Evolutionary conservation across 306 rosid species (phyloP), one percentile per base, ranked within the genome.

Genomic region (Quercus cerris): DNA sequence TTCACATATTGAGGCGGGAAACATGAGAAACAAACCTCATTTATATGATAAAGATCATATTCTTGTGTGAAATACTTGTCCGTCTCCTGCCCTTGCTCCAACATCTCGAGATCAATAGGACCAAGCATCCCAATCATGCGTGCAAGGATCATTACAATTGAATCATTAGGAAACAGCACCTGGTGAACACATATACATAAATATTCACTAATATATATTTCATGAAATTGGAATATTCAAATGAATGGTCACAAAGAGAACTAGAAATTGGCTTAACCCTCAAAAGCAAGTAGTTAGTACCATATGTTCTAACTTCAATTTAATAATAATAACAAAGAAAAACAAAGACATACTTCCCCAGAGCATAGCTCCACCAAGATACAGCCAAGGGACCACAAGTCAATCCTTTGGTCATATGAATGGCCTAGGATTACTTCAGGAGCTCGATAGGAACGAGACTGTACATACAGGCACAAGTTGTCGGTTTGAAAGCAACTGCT

Each of bases 381-480:
- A 69, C 99, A 96, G 79, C 99, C 99, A 5, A 96, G 97, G 30
- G 99, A 96, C 99, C 99, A 96, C 79, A 96, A 83, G 79, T 96
- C 99, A 70, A 96, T 96, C 87, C 88, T 96, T 59, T 94, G 92
- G 44, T 96, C 90, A 78, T 96, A 96, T 19, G 93, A 90, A 80
- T 93, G 97, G 83, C 99, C 99, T 49, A 96, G 90, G 71, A 96
- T 96, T 81, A 96, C 98, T 89, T 96, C 99, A 19, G 99, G 99
- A 82, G 99, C 99, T 85, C 99, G 83, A 78, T 96, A 96, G 22
- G 99, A 96, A 77, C 99, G 93, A 5, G 99, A 96, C 75, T 96
- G 99, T 63, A 96, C 99, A 58, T 96, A 96, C 14, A 96, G 87
- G 84, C 97, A 91, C 77, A 96, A 81, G 83, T 84, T 90, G 88